Base-by-base conservation (phyloP, 2,329 filamentous ascomycete species). In the Uncinocarpus reesii region DNA sequence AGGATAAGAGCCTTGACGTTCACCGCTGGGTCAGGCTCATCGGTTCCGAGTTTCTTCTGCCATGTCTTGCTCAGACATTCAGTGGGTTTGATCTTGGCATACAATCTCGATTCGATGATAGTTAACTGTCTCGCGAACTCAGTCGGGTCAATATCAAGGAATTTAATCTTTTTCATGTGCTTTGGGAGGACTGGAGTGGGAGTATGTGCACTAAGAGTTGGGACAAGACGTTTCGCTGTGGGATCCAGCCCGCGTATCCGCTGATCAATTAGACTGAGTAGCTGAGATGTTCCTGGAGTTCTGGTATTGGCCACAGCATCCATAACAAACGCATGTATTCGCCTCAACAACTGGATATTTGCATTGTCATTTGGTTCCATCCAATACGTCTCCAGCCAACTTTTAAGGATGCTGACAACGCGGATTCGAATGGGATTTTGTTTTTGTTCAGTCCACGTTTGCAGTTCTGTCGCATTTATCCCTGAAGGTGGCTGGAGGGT, bases 101-200 rank as follows among this genome's bases (percentile, higher is more conserved):
- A 98, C 1, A 96, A 75, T 53, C 84, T 84, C 2, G 89, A 95
- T 66, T 98, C 92, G 55, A 96, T 94, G 55, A 98, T 92, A 0
- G 92, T 98, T 53, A 98, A 75, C 66, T 98, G 92, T 41, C 92
- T 82, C n/a, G 92, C 92, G 66, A 98, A 96, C 63, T 98, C 92
- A 0, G 84, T 86, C 0, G 88, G 81, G 62, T 98, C 92, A 57
- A 98, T 95, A 62, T 98, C 92, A 48, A 96, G 71, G 70, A 98
- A 96, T 67, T 96, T 98, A 58, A 98, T 78, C 69, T 95, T 98
- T 77, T 92, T 95, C 88, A 98, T 94, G 65, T 96, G 95, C 76
- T 95, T 95, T 1, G 92, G 92, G 64, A 95, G 80, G 62, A 96
- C 95, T 1, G 92, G 87, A 29, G 84, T 72, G 3, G 92, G 90